Percentiles rank a stretch among this genome's conserved stretches.
Conservation (phyloP, 352 stramenopile species). For the Sclerospora graminicola region DNA sequence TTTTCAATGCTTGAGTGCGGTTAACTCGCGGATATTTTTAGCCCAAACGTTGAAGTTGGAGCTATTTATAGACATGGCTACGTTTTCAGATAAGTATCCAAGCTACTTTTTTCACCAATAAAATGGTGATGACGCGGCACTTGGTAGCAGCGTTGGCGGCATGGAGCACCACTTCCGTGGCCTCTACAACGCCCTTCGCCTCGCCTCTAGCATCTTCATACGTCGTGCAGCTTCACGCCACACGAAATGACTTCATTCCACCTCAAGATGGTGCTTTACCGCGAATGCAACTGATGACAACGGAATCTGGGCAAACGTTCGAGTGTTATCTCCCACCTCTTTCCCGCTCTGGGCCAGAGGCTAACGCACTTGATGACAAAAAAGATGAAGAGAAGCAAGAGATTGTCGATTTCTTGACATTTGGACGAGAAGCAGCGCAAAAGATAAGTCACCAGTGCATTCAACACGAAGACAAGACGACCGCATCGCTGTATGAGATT, state of each 20-base stretch:
- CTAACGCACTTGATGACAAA: not conserved
- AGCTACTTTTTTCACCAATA: no score
- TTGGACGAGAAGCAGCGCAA: constrained; percentile 36
- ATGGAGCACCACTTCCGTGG: constrained; percentile 3
- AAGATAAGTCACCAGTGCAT: constrained; percentile 60
- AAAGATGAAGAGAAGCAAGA: constrained; percentile 6
- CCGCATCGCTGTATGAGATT: constrained; percentile 56
- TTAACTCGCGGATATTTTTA: no score
- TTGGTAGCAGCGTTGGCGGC: constrained; percentile 5
- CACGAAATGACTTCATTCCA: constrained; percentile 23
- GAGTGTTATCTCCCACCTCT: constrained; percentile 61
- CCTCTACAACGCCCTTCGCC: constrained; percentile 3
- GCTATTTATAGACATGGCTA: no score
- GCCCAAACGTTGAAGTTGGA: no score
- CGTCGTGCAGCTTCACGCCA: constrained; percentile 59
- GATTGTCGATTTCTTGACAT: constrained; percentile 24
- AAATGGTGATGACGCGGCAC: no score
- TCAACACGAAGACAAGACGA: constrained; percentile 39
- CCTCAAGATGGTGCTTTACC: constrained; percentile 10
- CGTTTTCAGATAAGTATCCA: no score
- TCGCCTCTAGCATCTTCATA: constrained; percentile 35
- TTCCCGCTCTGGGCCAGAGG: not conserved
- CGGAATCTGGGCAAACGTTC: constrained; percentile 49
- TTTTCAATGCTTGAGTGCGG: no score
- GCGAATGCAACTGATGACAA: constrained; percentile 51